phyloP scores from a whole-genome alignment of 805 yeast species.

The Nakazawaea siamensis region DNA sequence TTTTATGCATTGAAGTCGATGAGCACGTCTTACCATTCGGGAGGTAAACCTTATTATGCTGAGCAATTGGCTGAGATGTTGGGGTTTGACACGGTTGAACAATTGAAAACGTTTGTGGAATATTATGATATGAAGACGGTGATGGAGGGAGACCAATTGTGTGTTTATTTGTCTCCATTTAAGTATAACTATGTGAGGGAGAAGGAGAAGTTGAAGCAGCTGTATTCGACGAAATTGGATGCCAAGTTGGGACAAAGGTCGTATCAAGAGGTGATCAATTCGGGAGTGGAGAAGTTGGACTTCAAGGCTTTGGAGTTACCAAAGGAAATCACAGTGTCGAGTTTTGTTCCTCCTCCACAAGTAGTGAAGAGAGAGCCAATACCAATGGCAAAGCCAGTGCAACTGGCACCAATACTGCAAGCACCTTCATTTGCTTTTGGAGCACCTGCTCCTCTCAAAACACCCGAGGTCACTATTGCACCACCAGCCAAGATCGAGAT shows the following conservation, averaged over 20 bases:
- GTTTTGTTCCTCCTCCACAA: too few relatives aligned
- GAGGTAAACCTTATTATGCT: conserved; percentile 57
- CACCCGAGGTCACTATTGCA: neutral
- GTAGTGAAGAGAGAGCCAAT: too few relatives aligned
- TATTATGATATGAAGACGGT: conserved; percentile 50
- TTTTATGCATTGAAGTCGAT: conserved; percentile 65
- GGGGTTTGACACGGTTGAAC: conserved; percentile 57
- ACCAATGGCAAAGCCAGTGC: too few relatives aligned
- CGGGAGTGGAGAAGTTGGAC: too few relatives aligned
- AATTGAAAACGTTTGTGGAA: conserved; percentile 46
- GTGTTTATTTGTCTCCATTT: conserved; percentile 35
- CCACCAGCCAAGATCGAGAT: neutral
- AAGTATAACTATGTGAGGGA: conserved; percentile 25
- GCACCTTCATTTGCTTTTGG: neutral
- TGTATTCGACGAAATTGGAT: conserved; percentile 35
- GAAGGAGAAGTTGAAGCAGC: conserved; percentile 36
- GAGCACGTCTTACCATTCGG: conserved; percentile 58
- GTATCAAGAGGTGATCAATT: conserved; percentile 29
- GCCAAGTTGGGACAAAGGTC: conserved; percentile 22
- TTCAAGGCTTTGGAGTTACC: too few relatives aligned
- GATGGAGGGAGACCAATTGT: conserved; percentile 22
- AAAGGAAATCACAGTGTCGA: too few relatives aligned
- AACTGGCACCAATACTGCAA: neutral
- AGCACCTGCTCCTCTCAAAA: neutral
- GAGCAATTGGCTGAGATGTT: conserved; percentile 38